Base-by-base conservation (phyloP, 441 rosid genomes). In the Melastoma candidum region DNA sequence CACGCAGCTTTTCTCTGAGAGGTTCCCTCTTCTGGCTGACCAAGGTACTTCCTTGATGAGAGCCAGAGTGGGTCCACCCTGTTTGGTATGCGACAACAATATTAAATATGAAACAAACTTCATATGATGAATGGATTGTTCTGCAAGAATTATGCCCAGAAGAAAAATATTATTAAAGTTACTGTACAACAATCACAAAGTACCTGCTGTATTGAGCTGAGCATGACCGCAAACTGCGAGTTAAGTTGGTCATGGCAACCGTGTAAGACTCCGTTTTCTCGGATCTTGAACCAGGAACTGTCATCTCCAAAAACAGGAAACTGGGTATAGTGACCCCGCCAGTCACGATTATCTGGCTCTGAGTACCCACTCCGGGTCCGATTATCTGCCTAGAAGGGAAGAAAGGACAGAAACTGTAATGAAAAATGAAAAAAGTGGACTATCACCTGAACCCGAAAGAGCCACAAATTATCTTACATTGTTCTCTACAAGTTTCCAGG, bases 301-400 rank as follows among this genome's bases (percentile, higher is more conserved):
- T 87, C 96, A 67, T 87, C 95, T 56, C 85, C 82, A 50, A 83
- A 47, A 11, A 77, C 12, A 63, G 81, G 29, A 54, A 71, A 26
- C 53, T 78, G 89, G 45, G 83, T 77, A 51, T 83, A 61, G 60
- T 92, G 95, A 41, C 60, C 76, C 56, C 83, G 90, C 97, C 95
- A 88, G 56, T 88, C 95, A 56, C 95, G 97, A 70, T 69, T 93
- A 68, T 88, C 97, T 48, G 83, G 76, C 74, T 88, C 95, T 26
- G 83, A 69, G 63, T 71, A 88, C 41, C 95, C 85, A 64, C 63
- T 69, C 66, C 67, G 93, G 67, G 67, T 43, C 70, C 73, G 85
- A 68, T 6, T 71, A 47, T 62, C 63, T 27, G 62, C 74, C 94
- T 80, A 8, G 7, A 32, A 32, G 41, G 41, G 41, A 32, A 32